A percentile compares a stretch with the other conserved stretches of the same genome.
Conservation (phyloP, 768 basidiomycete species). For the Mycena galericulata region DNA sequence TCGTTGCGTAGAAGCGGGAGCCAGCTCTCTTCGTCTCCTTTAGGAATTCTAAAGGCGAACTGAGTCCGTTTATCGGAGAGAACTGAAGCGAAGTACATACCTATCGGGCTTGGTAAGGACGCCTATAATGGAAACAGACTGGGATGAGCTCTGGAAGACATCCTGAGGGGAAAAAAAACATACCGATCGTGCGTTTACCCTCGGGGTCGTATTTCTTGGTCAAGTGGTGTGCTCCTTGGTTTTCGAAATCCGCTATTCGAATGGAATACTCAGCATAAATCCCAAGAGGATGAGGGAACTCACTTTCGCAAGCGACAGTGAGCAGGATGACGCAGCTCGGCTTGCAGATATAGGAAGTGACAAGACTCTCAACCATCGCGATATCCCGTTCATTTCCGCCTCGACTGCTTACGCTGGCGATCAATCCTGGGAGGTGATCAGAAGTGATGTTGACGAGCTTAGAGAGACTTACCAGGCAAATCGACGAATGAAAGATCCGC, state of each 20-base stretch:
- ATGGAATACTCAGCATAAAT: neutral
- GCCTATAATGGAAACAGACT: constrained; percentile 56
- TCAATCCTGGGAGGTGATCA: too few species aligned
- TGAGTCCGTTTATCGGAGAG: neutral
- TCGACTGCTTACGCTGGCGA: constrained; percentile 64
- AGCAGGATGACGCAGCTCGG: constrained; percentile 73
- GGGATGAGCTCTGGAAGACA: neutral
- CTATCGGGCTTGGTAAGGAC: constrained; percentile 85
- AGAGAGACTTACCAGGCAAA: constrained; percentile 68
- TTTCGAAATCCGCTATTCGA: constrained; percentile 79
- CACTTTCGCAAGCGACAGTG: constrained; percentile 75
- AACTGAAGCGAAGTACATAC: neutral
- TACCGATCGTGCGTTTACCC: constrained; percentile 79
- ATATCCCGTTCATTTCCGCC: constrained; percentile 68
- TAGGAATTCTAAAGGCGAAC: constrained; percentile 51
- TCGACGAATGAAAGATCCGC: constrained; percentile 76
- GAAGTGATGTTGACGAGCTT: too few species aligned
- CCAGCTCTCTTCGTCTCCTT: constrained; percentile 69
- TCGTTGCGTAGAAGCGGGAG: constrained; percentile 67
- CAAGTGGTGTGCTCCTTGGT: constrained; percentile 79
- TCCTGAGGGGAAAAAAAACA: neutral
- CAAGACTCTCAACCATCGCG: constrained; percentile 68
- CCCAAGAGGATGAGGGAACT: constrained; percentile 36
- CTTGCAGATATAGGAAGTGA: constrained; percentile 67
- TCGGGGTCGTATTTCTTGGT: constrained; percentile 70